These are phyloP conservation scores for Oenanthe javanica DNA, from an alignment of 140 eudicot genomes.

Conservation along the genomic window DNA sequence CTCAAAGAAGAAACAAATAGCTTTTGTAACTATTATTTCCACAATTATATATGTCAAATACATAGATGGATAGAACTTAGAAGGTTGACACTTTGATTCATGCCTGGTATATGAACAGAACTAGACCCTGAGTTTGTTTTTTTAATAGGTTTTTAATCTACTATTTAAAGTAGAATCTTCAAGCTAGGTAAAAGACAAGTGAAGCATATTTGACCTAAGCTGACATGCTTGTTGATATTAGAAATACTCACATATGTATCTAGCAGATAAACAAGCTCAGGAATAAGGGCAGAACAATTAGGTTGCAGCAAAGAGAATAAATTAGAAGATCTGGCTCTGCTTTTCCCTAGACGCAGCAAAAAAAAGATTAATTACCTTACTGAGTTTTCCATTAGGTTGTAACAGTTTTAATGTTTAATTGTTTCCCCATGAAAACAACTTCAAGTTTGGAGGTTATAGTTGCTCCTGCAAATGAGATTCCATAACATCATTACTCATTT, in stretches of 20 bases:
- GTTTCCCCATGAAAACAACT: slow-evolving; percentile 33
- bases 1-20: not conserved
- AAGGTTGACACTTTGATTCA: not conserved
- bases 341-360: not conserved
- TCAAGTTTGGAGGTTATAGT: slow-evolving; percentile 41
- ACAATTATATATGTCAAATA: not conserved
- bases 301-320: not conserved
- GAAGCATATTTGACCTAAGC: not conserved
- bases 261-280: not conserved
- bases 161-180: not conserved
- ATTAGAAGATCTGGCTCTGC: not conserved
- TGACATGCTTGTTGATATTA: not conserved
- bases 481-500: not conserved
- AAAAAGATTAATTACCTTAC: slow-evolving; percentile 41
- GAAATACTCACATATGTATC: not conserved
- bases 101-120: not conserved
- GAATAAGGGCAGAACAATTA: not conserved
- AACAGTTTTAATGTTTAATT: slow-evolving; percentile 29
- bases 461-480: slow-evolving; percentile 39
- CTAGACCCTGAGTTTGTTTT: not conserved
- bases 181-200: not conserved
- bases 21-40: not conserved
- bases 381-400: slow-evolving; percentile 41
- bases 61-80: not conserved
- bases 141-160: not conserved